A percentile compares a stretch with the other conserved stretches of the same genome.
phyloP scores from a whole-genome alignment of 768 basidiomycete genomes.

The Agrocybe praecox region DNA sequence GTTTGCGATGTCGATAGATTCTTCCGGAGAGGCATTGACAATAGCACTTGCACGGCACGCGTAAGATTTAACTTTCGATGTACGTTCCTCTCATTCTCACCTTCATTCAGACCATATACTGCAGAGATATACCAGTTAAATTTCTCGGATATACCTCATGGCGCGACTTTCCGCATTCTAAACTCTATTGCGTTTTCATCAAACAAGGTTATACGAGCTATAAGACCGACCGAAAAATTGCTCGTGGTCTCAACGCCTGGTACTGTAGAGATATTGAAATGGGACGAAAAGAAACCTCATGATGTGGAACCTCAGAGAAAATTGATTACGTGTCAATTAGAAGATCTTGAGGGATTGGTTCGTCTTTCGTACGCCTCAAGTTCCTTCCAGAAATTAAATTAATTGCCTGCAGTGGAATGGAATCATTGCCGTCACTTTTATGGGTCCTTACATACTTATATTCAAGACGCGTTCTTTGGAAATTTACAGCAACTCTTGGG shows the following conservation, averaged over 20 bases:
- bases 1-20: conserved; percentile 22
- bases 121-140: conserved; percentile 24
- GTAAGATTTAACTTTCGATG: conserved; percentile 14
- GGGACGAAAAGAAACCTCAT: conserved; percentile 25
- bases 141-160: conserved; percentile 3
- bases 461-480: conserved; percentile 56
- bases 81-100: neutral
- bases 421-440: conserved; percentile 44
- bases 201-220: conserved; percentile 31
- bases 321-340: conserved; percentile 16
- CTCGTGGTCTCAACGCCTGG: conserved; percentile 31
- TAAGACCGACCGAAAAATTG: conserved; percentile 33
- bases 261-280: conserved; percentile 39
- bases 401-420: conserved; percentile 35
- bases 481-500: conserved; percentile 29
- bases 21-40: conserved; percentile 21
- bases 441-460: conserved; percentile 52
- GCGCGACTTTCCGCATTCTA: conserved; percentile 18
- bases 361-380: conserved; percentile 10
- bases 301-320: neutral
- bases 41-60: conserved; percentile 25
- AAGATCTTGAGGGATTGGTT: conserved; percentile 37
- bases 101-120: conserved; percentile 18
- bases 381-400: neutral
- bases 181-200: conserved; percentile 19